These are phyloP conservation scores for Alternaria sp. DNA, from an alignment of 2,329 filamentous ascomycete genomes.

Conservation along the genomic window DNA sequence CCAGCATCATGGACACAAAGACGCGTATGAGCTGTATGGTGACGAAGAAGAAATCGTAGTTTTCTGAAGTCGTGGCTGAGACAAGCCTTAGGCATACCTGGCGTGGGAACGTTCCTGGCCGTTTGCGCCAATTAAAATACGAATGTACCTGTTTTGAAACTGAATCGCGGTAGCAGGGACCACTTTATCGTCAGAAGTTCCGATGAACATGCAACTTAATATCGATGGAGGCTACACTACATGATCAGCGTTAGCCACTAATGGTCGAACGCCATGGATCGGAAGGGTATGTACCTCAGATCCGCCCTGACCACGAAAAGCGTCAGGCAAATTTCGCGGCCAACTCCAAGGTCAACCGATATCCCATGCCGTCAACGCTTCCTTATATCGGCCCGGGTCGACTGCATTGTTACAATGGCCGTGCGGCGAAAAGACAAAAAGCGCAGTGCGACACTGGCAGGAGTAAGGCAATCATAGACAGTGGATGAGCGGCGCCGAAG, in stretches of 20 bases:
- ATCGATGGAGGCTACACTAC: conserved; percentile 11
- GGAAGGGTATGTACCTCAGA: background rate
- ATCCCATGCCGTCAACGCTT: background rate
- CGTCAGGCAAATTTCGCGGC: background rate
- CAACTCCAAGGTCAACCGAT: background rate
- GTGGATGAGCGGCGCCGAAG: background rate
- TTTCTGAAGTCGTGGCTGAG: conserved; percentile 16
- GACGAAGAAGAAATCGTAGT: conserved; percentile 20
- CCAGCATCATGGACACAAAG: conserved; percentile 42
- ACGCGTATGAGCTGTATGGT: conserved; percentile 35
- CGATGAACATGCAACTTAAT: conserved; percentile 8
- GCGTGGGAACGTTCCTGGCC: background rate
- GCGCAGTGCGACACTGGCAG: conserved; percentile 11
- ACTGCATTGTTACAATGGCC: background rate
- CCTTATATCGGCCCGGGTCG: background rate
- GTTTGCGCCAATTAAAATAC: conserved; percentile 1
- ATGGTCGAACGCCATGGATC: background rate
- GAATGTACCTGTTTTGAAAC: background rate
- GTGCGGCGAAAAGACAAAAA: background rate
- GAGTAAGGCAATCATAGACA: background rate
- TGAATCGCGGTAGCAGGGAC: background rate
- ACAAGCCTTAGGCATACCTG: background rate
- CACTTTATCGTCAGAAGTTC: conserved; percentile 5
- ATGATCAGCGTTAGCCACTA: conserved; percentile 3
- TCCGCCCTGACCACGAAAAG: conserved; percentile 11